Base-by-base conservation (phyloP, 768 basidiomycete species). In the Mycena rosella region DNA sequence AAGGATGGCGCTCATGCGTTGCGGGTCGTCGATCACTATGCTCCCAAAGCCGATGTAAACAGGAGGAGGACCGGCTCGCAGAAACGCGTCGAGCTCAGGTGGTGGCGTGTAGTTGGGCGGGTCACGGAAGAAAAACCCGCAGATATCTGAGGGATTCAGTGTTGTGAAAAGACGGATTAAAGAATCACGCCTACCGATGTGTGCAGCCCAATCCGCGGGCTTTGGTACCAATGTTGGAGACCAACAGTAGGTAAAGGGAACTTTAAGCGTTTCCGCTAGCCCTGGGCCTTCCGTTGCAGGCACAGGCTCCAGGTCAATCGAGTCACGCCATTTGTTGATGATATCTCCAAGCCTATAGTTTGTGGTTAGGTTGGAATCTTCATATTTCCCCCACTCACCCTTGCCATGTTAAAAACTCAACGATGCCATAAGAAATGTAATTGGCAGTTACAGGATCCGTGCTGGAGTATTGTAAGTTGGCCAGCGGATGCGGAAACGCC, bases 31-130 rank as follows among this genome's bases (percentile, higher is more conserved):
- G n/a, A 69, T 58, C 2, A 69, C 60, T 18, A 69, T 69, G n/a
- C 67, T 70, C 8, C 83, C 83, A 55, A 84, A 85, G n/a, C 82
- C 83, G 34, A 84, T 82, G 63, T 84, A 84, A 6, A 84, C 74
- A 4, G 83, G 83, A 1, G 80, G 72, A 13, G 73, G 70, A 6
- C 83, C 82, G 0, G 68, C 70, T 5, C 67, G 71, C 8, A 85
- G 68, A 57, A 84, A 84, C 7, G 67, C 69, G 3, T 65, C 74
- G 15, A 85, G 71, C 15, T 80, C 79, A 2, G 52, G 38, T 9
- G 74, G 71, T 0, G 83, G 83, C 20, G 66, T 66, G 60, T 82
- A 83, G 24, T 65, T 66, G 5, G 74, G 76, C 15, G 76, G 69
- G 22, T 82, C 78, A 15, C 82, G 72, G 68, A 84, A 85, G 73